Conservation (phyloP, 768 basidiomycete genomes). For the Naganishia friedmannii region DNA sequence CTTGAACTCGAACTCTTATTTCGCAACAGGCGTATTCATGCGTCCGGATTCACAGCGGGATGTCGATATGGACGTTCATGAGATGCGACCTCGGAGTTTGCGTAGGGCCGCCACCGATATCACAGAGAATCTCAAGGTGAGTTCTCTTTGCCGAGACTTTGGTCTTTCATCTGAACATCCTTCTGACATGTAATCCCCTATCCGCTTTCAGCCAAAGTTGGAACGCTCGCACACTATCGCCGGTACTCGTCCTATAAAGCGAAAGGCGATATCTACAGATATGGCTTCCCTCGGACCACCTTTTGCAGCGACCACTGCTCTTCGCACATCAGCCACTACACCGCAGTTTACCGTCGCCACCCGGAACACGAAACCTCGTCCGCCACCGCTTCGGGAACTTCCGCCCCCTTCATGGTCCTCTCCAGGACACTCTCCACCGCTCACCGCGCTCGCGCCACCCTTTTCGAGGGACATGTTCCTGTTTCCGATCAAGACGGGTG, state of each 20-base stretch:
- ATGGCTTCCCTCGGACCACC: slow-evolving; percentile 7
- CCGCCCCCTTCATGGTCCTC: slow-evolving; percentile 33
- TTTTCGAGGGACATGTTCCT: slow-evolving; percentile 33
- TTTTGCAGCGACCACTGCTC: background rate
- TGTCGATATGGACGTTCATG: slow-evolving; percentile 7
- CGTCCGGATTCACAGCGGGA: background rate
- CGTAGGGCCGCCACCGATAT: background rate
- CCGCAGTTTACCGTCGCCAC: background rate
- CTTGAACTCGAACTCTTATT: background rate
- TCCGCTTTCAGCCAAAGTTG: background rate
- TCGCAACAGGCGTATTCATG: background rate
- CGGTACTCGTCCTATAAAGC: slow-evolving; percentile 5
- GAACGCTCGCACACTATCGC: background rate
- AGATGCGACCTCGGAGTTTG: slow-evolving; percentile 14
- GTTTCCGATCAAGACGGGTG: slow-evolving; percentile 22
- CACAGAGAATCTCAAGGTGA: slow-evolving; percentile 8
- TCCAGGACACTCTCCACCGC: slow-evolving; percentile 31
- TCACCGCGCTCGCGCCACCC: slow-evolving; percentile 28
- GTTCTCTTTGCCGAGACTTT: background rate
- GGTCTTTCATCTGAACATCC: background rate
- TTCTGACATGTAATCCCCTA: background rate
- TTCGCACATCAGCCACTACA: background rate
- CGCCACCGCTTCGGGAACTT: slow-evolving; percentile 31
- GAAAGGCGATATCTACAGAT: slow-evolving; percentile 24
- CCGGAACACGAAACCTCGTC: slow-evolving; percentile 7